A percentile compares a stretch with the other conserved stretches of the same genome.
These are phyloP conservation scores for Exophiala xenobiotica DNA, from an alignment of 2,329 filamentous ascomycete genomes.

Conservation along the genomic window DNA sequence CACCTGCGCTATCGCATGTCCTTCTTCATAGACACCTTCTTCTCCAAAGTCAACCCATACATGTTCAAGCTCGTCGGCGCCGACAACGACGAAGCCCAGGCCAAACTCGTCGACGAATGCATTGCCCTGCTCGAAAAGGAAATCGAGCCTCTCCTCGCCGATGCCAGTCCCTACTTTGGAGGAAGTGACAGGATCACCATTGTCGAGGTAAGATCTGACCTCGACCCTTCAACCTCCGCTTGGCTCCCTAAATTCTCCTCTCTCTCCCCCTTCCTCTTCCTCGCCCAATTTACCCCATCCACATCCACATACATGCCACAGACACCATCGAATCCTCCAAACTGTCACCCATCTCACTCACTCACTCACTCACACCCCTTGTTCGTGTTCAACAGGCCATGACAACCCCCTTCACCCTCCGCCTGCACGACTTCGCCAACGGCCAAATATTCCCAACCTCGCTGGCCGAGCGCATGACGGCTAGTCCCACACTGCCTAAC, in stretches of 20 bases:
- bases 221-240: neutral
- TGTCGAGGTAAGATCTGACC: slow-evolving; percentile 63
- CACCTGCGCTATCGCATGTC: slow-evolving; percentile 64
- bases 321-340: slow-evolving; percentile 6
- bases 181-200: slow-evolving; percentile 65
- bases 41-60: slow-evolving; percentile 57
- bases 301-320: no score
- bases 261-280: neutral
- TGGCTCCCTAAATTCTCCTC: neutral
- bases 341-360: neutral
- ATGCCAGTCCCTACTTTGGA: slow-evolving; percentile 60
- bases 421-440: slow-evolving; percentile 57
- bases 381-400: slow-evolving; percentile 57
- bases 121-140: slow-evolving; percentile 64
- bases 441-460: slow-evolving; percentile 45
- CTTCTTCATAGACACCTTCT: slow-evolving; percentile 72
- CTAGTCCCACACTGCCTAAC: slow-evolving; percentile 55
- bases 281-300: no score
- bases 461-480: slow-evolving; percentile 42
- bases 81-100: slow-evolving; percentile 51
- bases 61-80: slow-evolving; percentile 51
- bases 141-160: slow-evolving; percentile 66
- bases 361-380: slow-evolving; percentile 11
- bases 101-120: slow-evolving; percentile 51
- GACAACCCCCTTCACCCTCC: slow-evolving; percentile 66